Evolutionary conservation across 768 basidiomycete species (phyloP), one percentile per base, ranked within the genome.

Genomic region (Trametopsis cervina): DNA sequence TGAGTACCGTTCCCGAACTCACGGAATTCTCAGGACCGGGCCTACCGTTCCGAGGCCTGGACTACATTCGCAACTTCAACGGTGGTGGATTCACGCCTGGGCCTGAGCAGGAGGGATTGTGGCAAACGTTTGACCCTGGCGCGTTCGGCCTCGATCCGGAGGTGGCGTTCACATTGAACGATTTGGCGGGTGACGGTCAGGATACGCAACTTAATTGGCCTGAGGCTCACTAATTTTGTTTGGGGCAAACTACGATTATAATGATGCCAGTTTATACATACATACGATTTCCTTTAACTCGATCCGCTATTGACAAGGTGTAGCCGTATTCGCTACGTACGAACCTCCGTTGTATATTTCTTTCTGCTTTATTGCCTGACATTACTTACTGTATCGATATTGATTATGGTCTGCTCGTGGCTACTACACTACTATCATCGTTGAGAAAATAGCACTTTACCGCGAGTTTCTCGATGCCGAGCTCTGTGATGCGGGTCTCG

Each of bases 41-140:
- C 33, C 70, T 90, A n/a, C 89, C 88, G 1, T 92, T 91, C 71
- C 75, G 80, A 24, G 89, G 88, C 9, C 71, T 91, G 25, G 89
- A 92, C 56, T 92, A 78, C 57, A 83, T 92, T 58, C 79, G 85
- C 56, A 89, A 88, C 58, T 89, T 84, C 60, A 73, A 71, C 55
- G 74, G 79, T 43, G 74, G 75, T 4, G 63, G 66, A 36, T 65
- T 63, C 52, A 11, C 45, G 4, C 41, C 51, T 23, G 43, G 40
- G 29, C 46, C 54, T 33, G 72, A 73, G 36, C 67, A 68, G 54
- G 74, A 75, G 42, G 60, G 62, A 23, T 58, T 76, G 42, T 77
- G 76, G 69, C 72, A 74, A 54, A 77, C 76, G 58, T 85, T 88
- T 58, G 89, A 89, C 61, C 73, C 78, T 50, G 75, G 79, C 44